A percentile compares a stretch with the other conserved stretches of the same genome.
These are phyloP conservation scores for Apiotrichum sp. DNA, from an alignment of 1,284 basidiomycete genomes.

Conservation along the genomic window DNA sequence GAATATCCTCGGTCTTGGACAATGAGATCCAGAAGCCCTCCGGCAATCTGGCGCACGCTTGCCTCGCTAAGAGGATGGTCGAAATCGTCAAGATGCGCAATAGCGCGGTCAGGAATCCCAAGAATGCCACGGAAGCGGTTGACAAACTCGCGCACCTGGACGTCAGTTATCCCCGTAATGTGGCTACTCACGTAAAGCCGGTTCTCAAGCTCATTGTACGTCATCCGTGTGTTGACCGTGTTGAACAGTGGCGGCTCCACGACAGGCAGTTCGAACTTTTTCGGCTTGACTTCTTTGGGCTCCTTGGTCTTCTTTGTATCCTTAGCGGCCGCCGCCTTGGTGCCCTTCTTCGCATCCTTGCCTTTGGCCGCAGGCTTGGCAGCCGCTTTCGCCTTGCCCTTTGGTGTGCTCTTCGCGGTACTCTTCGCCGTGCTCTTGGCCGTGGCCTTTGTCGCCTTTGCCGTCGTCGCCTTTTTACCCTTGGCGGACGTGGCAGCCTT, in stretches of 20 bases:
- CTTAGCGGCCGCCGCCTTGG: constrained; percentile 3
- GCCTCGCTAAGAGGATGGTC: constrained; percentile 38
- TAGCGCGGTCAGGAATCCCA: constrained; percentile 30
- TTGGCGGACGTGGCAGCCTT: too few species aligned
- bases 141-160: constrained; percentile 37
- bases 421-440: not conserved
- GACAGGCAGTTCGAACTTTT: constrained; percentile 6
- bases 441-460: constrained; percentile 8
- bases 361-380: not conserved
- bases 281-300: constrained; percentile 7
- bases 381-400: constrained; percentile 1
- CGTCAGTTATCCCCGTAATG: not conserved
- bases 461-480: constrained; percentile 1
- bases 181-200: constrained; percentile 29
- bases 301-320: constrained; percentile 13
- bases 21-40: constrained; percentile 34
- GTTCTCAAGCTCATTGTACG: constrained; percentile 29
- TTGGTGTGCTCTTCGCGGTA: not conserved
- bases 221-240: constrained; percentile 26
- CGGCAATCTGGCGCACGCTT: constrained; percentile 30
- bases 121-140: constrained; percentile 30
- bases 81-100: constrained; percentile 39
- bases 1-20: constrained; percentile 4
- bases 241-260: constrained; percentile 28
- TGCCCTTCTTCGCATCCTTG: constrained; percentile 10